Conservation (phyloP, 257 asterid species). For the Salvia hispanica region DNA sequence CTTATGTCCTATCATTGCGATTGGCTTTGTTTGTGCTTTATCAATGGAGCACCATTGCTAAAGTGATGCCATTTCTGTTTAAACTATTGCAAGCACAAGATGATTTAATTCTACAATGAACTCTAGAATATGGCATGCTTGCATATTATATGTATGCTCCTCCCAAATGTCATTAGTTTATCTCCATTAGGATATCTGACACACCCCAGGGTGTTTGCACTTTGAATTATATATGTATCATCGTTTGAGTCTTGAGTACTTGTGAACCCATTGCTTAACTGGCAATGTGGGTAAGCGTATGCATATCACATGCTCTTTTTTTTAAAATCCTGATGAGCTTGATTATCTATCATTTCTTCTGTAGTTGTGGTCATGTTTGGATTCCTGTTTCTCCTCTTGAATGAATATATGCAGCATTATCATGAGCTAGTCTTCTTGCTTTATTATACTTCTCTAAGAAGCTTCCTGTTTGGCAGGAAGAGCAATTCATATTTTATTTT, state of each 20-base stretch:
- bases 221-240: neutral
- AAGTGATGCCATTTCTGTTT: neutral
- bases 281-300: neutral
- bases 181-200: slow-evolving; percentile 11
- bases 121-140: neutral
- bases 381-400: neutral
- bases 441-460: neutral
- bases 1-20: neutral
- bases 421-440: neutral
- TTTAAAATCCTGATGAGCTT: neutral
- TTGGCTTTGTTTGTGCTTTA: too few species aligned
- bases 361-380: neutral
- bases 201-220: neutral
- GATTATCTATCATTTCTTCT: neutral
- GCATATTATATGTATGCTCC: neutral
- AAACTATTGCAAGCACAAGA: neutral
- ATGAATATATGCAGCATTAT: neutral
- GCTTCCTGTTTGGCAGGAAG: neutral
- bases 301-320: neutral
- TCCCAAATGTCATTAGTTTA: neutral
- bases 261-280: neutral
- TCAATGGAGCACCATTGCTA: too few species aligned
- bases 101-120: neutral
- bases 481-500: neutral
- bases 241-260: neutral